phyloP scores from a whole-genome alignment of 2,329 filamentous ascomycete species.

The Arthrinium phaeospermum region DNA sequence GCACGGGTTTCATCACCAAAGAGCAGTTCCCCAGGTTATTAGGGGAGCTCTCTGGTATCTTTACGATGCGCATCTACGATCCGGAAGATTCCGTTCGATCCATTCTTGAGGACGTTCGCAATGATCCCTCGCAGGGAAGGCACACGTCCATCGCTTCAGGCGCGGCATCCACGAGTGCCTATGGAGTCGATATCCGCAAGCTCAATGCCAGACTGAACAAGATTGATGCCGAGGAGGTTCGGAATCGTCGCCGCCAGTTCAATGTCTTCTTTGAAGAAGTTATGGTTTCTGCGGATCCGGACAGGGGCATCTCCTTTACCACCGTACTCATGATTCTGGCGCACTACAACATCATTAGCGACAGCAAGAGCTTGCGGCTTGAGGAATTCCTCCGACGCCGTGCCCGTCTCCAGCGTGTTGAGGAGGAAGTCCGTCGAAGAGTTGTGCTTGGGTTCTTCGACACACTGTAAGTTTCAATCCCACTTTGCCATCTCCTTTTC shows the following conservation, averaged over 20 bases:
- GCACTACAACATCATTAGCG: conserved; percentile 98
- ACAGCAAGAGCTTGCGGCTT: conserved; percentile 92
- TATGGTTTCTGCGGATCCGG: conserved; percentile 88
- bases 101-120: conserved; percentile 83
- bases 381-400: conserved; percentile 94
- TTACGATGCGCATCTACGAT: conserved; percentile 96
- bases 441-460: conserved; percentile 96
- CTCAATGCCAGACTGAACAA: conserved; percentile 74
- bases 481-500: neutral
- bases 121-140: conserved; percentile 57
- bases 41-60: conserved; percentile 91
- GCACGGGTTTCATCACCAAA: conserved; percentile 88
- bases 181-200: conserved; percentile 73
- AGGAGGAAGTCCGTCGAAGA: conserved; percentile 90
- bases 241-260: conserved; percentile 76
- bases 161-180: conserved; percentile 43
- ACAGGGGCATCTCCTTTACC: conserved; percentile 89
- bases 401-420: conserved; percentile 87
- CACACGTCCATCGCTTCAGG: conserved; percentile 60
- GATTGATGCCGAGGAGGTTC: conserved; percentile 78
- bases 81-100: conserved; percentile 85
- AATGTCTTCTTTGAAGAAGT: conserved; percentile 98
- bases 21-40: conserved; percentile 87
- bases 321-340: conserved; percentile 93
- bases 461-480: conserved; percentile 66